These are phyloP conservation scores for Puccinia polysora DNA, from an alignment of 1,284 basidiomycete genomes.

Conservation along the genomic window DNA sequence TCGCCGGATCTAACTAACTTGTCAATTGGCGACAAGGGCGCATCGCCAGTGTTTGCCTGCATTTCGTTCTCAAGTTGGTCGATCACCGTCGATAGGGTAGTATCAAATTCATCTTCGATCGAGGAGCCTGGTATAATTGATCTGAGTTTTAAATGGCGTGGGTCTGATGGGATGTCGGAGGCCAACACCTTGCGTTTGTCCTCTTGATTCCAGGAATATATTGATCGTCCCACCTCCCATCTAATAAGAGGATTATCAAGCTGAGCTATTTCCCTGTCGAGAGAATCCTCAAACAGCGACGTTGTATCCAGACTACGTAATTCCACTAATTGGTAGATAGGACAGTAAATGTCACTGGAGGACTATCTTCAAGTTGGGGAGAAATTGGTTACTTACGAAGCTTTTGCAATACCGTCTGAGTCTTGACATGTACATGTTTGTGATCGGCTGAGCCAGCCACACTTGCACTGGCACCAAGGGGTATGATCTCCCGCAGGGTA, in stretches of 20 bases:
- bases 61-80: constrained; percentile 8
- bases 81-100: neutral
- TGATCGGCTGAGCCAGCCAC: too few species aligned
- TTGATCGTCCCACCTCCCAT: constrained; percentile 27
- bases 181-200: constrained; percentile 3
- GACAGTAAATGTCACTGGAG: too few species aligned
- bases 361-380: too few species aligned
- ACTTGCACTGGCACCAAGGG: too few species aligned
- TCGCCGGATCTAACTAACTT: neutral
- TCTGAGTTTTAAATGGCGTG: constrained; percentile 13
- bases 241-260: constrained; percentile 19
- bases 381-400: too few species aligned
- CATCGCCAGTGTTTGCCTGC: neutral
- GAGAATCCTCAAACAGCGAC: constrained; percentile 4
- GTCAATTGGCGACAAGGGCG: neutral
- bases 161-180: constrained; percentile 11
- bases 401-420: too few species aligned
- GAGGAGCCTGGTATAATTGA: neutral
- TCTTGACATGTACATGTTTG: too few species aligned
- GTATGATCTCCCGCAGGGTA: too few species aligned
- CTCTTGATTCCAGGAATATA: neutral
- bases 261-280: constrained; percentile 2
- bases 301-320: too few species aligned
- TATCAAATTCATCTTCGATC: constrained; percentile 1
- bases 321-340: too few species aligned